phyloP scores from a whole-genome alignment of 768 basidiomycete genomes.

The Erythrobasidium yunnanense region DNA sequence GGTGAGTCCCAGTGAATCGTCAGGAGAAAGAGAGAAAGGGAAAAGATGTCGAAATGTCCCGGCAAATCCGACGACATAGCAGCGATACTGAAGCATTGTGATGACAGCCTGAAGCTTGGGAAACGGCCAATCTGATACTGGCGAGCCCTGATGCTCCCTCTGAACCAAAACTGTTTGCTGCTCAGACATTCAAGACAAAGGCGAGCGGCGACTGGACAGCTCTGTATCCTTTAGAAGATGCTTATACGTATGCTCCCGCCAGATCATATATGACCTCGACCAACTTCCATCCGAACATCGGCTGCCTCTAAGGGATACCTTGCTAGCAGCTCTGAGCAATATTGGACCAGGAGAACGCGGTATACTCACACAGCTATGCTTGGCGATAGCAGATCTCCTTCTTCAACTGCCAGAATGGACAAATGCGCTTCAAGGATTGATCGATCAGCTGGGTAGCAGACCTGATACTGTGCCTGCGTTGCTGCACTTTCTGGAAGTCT shows the following conservation, averaged over 20 bases:
- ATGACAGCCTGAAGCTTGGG: constrained; percentile 87
- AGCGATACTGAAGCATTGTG: neutral
- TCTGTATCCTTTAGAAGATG: neutral
- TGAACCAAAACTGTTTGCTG: constrained; percentile 81
- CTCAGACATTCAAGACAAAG: constrained; percentile 91
- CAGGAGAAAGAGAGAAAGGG: neutral
- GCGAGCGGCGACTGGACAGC: constrained; percentile 45
- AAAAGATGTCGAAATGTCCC: neutral
- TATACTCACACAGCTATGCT: constrained; percentile 76
- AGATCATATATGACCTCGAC: constrained; percentile 91
- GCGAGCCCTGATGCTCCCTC: constrained; percentile 63
- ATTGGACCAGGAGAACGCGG: constrained; percentile 49
- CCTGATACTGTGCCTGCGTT: constrained; percentile 71
- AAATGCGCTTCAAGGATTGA: constrained; percentile 66
- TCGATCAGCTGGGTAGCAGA: constrained; percentile 72
- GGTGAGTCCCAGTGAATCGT: constrained; percentile 52
- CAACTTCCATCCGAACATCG: constrained; percentile 68
- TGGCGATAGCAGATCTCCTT: constrained; percentile 80
- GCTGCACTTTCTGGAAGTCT: constrained; percentile 74
- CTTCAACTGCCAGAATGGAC: constrained; percentile 73
- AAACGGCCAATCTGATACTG: constrained; percentile 82
- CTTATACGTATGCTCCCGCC: neutral
- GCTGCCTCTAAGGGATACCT: constrained; percentile 71
- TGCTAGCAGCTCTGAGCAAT: constrained; percentile 62
- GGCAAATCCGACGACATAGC: neutral